A percentile compares a stretch with the other conserved stretches of the same genome.
These are phyloP conservation scores for Ormosia semicastrata DNA, from an alignment of 306 rosid genomes.

Conservation along the genomic window DNA sequence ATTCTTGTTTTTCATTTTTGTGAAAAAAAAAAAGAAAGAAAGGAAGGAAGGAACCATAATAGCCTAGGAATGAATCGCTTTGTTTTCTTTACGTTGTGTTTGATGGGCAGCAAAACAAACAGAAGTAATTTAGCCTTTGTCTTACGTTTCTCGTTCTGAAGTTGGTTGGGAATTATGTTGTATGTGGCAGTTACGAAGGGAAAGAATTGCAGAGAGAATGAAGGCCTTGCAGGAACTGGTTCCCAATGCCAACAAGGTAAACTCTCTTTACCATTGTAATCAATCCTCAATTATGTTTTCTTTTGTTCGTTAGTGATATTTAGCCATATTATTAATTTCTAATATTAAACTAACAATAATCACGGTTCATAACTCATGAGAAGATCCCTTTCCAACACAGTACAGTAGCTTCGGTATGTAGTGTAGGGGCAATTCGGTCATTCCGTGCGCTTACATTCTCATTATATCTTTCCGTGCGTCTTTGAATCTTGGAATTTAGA, in stretches of 20 bases:
- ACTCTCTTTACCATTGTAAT: not conserved
- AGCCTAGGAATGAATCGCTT: not conserved
- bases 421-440: not conserved
- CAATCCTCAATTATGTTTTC: not conserved
- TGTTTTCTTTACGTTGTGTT: constrained; percentile 27
- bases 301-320: not conserved
- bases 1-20: not conserved
- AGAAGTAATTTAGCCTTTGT: not conserved
- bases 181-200: constrained; percentile 81
- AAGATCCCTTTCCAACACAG: not conserved
- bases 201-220: constrained; percentile 99
- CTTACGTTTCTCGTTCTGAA: not conserved
- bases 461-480: constrained; percentile 22
- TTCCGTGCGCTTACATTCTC: not conserved
- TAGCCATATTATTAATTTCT: not conserved
- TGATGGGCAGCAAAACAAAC: not conserved
- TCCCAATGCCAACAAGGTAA: constrained; percentile 96
- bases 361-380: not conserved
- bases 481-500: not conserved
- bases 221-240: constrained; percentile 94
- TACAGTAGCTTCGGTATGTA: constrained; percentile 8
- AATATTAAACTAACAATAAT: not conserved
- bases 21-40: not conserved
- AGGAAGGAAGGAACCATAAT: not conserved
- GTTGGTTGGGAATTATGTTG: not conserved